phyloP scores from a whole-genome alignment of 2,329 filamentous ascomycete species.

The Dactylellina leptospora region DNA sequence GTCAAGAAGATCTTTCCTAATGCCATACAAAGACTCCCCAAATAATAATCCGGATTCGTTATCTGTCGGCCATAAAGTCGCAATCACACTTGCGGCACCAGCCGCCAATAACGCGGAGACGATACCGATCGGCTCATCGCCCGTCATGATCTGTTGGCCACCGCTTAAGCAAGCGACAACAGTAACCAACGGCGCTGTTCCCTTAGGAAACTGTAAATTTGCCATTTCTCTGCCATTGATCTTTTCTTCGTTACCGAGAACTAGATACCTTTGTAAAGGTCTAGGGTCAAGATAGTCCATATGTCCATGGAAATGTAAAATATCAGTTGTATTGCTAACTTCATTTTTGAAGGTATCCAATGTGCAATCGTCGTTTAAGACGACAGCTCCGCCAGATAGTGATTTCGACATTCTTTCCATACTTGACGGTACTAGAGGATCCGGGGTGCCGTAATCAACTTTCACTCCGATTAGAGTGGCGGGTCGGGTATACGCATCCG shows the following conservation, averaged over 20 bases:
- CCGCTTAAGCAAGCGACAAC: slow-evolving; percentile 27
- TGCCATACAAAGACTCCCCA: slow-evolving; percentile 30
- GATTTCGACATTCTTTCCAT: slow-evolving; percentile 30
- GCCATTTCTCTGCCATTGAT: slow-evolving; percentile 28
- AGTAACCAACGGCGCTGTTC: slow-evolving; percentile 30
- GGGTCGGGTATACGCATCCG: background rate
- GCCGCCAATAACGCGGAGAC: slow-evolving; percentile 38
- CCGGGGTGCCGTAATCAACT: slow-evolving; percentile 23
- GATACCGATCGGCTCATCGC: slow-evolving; percentile 40
- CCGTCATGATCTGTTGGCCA: slow-evolving; percentile 29
- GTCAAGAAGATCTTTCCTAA: background rate
- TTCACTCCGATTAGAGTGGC: slow-evolving; percentile 42
- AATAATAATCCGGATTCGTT: slow-evolving; percentile 25
- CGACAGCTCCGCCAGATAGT: background rate
- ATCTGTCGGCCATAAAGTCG: slow-evolving; percentile 47
- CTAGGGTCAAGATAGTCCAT: slow-evolving; percentile 37
- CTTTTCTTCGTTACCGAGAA: slow-evolving; percentile 10
- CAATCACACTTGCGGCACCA: slow-evolving; percentile 36
- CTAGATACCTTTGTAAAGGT: slow-evolving; percentile 23
- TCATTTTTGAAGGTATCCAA: background rate
- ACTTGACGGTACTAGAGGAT: background rate
- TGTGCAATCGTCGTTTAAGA: slow-evolving; percentile 8
- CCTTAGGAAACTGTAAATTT: slow-evolving; percentile 26
- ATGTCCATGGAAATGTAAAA: slow-evolving; percentile 49
- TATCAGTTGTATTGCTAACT: slow-evolving; percentile 17